These are phyloP conservation scores for Mycena kentingensis DNA, from an alignment of 768 basidiomycete genomes.

Conservation along the genomic window DNA sequence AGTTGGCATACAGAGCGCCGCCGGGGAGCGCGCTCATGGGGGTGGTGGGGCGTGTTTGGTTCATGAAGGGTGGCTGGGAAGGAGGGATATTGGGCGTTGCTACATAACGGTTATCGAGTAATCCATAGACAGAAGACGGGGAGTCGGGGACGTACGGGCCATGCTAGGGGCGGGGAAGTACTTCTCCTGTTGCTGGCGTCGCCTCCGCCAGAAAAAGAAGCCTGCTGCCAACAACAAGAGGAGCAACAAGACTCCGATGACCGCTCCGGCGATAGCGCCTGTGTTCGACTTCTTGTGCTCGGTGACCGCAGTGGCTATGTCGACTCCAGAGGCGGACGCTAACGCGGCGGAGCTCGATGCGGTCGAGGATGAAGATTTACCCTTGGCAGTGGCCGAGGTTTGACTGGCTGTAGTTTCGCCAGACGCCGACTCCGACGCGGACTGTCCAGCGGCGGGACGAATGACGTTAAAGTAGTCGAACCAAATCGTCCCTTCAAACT, in stretches of 20 bases:
- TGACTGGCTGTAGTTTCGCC: conserved; percentile 6
- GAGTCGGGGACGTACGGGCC: conserved; percentile 1
- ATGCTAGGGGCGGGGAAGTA: background rate
- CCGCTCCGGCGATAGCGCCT: conserved; percentile 5
- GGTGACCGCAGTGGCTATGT: background rate
- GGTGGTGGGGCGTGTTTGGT: background rate
- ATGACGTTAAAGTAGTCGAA: conserved; percentile 42
- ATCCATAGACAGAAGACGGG: background rate
- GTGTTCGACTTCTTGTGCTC: conserved; percentile 10
- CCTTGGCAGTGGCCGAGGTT: background rate
- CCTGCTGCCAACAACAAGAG: background rate
- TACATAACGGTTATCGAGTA: background rate
- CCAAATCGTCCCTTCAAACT: conserved; percentile 43
- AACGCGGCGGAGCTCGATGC: background rate
- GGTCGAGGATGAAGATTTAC: background rate
- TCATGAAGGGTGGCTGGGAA: conserved; percentile 12
- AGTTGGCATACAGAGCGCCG: background rate
- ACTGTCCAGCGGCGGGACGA: conserved; percentile 17
- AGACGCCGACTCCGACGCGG: no score
- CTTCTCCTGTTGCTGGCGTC: background rate
- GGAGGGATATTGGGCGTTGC: conserved; percentile 3
- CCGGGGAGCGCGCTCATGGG: conserved; percentile 12
- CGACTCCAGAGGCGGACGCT: background rate
- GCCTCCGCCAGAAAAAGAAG: conserved; percentile 2
- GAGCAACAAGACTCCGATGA: conserved; percentile 4